These are phyloP conservation scores for Tulasnella calospora DNA, from an alignment of 768 basidiomycete species.

Conservation along the genomic window DNA sequence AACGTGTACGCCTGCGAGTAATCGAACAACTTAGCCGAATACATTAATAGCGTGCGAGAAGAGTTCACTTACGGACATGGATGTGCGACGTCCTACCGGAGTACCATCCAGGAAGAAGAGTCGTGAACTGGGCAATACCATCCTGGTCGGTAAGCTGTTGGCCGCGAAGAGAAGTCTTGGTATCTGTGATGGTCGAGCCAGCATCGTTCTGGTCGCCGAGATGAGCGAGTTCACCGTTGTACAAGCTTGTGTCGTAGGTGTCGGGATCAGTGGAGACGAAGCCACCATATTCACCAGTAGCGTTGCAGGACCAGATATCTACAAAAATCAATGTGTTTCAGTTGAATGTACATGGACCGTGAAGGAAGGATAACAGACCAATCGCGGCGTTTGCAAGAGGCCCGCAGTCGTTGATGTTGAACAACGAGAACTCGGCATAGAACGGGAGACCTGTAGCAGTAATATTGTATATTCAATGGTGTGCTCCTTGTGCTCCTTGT, in stretches of 20 bases:
- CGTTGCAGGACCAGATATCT: neutral
- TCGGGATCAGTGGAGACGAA: neutral
- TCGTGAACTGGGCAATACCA: conserved; percentile 1
- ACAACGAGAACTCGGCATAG: neutral
- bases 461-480: neutral
- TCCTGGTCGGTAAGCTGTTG: neutral
- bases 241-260: neutral
- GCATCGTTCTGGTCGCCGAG: neutral
- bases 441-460: neutral
- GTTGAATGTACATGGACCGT: neutral
- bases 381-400: neutral
- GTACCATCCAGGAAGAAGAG: conserved; percentile 24
- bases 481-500: no score
- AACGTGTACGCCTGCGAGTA: conserved; percentile 2
- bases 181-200: neutral
- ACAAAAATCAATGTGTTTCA: neutral
- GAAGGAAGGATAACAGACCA: neutral
- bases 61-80: conserved; percentile 11
- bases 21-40: neutral
- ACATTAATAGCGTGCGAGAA: neutral
- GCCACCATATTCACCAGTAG: neutral
- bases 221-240: neutral
- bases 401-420: neutral
- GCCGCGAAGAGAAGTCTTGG: neutral
- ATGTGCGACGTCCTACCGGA: conserved; percentile 18